Evolutionary conservation across 2,329 filamentous ascomycete species (phyloP).

Genomic region (Lachnellula hyalina): DNA sequence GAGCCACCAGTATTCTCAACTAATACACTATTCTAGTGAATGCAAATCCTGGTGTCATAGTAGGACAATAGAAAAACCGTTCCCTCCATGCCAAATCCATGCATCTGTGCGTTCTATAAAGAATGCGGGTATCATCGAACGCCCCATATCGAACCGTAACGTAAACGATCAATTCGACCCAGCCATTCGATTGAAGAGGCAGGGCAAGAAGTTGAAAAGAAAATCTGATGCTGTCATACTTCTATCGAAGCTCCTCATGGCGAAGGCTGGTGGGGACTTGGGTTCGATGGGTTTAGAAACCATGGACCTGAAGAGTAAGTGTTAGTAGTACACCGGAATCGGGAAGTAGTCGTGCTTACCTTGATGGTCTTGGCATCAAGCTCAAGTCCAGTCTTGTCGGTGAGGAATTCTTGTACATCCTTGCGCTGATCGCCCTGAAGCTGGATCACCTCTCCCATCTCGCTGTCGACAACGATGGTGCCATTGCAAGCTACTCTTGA

Average conservation of each 20-base stretch:
- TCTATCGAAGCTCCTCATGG: constrained; percentile 29
- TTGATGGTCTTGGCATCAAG: constrained; percentile 97
- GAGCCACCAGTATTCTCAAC: constrained; percentile 11
- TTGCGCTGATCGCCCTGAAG: constrained; percentile 99
- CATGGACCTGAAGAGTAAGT: constrained; percentile 44
- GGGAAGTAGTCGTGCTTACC: constrained; percentile 41
- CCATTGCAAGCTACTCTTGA: constrained; percentile 86
- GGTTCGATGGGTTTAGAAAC: constrained; percentile 51
- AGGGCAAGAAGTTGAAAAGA: constrained; percentile 29
- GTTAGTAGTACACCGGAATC: background rate
- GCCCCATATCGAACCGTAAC: constrained; percentile 29
- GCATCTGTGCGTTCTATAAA: constrained; percentile 27
- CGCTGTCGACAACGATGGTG: constrained; percentile 91
- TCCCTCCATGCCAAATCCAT: constrained; percentile 17
- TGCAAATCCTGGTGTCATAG: constrained; percentile 14
- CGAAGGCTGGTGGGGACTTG: constrained; percentile 28
- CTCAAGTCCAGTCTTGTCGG: constrained; percentile 90
- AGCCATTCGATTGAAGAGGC: constrained; percentile 21
- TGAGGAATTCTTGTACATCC: constrained; percentile 96
- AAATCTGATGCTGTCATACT: constrained; percentile 21
- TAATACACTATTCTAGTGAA: constrained; percentile 16
- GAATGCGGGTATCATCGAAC: constrained; percentile 33
- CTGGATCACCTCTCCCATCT: constrained; percentile 99
- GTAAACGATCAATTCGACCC: constrained; percentile 23
- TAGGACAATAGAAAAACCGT: constrained; percentile 10